phyloP scores from a whole-genome alignment of 2,329 filamentous ascomycete genomes.

The Nemania sp. region DNA sequence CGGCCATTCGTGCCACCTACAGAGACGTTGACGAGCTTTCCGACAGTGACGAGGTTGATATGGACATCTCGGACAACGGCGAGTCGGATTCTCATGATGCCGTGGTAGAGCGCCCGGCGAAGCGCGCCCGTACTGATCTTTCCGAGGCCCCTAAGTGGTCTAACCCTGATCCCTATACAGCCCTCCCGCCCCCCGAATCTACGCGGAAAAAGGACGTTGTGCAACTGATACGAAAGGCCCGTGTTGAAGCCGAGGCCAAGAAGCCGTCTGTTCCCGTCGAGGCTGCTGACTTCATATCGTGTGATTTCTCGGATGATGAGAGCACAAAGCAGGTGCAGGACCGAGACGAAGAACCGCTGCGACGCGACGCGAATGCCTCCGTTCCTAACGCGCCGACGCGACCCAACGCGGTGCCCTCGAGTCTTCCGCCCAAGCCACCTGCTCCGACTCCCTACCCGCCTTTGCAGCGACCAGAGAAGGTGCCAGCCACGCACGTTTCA shows the following conservation, averaged over 20 bases:
- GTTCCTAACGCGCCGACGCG: constrained; percentile 54
- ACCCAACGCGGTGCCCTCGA: constrained; percentile 43
- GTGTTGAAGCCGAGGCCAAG: constrained; percentile 67
- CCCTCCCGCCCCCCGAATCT: constrained; percentile 79
- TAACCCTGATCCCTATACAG: constrained; percentile 94
- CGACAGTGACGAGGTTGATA: constrained; percentile 72
- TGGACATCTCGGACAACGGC: constrained; percentile 70
- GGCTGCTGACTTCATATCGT: constrained; percentile 89
- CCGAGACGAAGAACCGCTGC: background rate
- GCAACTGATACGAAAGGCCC: constrained; percentile 90
- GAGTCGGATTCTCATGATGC: constrained; percentile 54
- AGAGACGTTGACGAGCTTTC: constrained; percentile 68
- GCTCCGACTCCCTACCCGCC: constrained; percentile 8
- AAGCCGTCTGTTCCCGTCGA: constrained; percentile 66
- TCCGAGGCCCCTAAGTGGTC: constrained; percentile 76
- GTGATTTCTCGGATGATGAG: constrained; percentile 74
- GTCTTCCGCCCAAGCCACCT: constrained; percentile 39
- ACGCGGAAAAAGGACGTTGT: constrained; percentile 87
- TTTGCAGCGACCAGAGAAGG: constrained; percentile 13
- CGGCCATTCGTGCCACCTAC: constrained; percentile 63
- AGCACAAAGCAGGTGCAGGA: constrained; percentile 48
- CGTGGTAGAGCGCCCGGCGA: constrained; percentile 57
- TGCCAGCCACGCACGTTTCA: constrained; percentile 5
- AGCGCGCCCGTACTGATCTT: constrained; percentile 55
- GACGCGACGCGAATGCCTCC: constrained; percentile 45